These are phyloP conservation scores for Crepidotus variabilis DNA, from an alignment of 768 basidiomycete genomes.

Conservation along the genomic window DNA sequence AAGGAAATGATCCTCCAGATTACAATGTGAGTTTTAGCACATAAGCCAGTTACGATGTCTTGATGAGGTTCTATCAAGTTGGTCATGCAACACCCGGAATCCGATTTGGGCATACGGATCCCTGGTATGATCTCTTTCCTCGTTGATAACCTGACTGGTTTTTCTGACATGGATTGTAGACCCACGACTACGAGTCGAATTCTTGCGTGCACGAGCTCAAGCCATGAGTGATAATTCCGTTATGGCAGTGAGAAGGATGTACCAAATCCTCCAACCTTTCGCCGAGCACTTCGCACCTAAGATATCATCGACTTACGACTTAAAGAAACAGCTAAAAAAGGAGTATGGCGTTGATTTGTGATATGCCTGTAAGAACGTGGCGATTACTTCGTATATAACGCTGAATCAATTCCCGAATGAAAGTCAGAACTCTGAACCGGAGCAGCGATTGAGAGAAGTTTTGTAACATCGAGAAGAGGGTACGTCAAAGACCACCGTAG, in stretches of 20 bases:
- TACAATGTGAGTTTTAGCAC: not conserved
- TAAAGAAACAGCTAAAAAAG: not conserved
- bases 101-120: not conserved
- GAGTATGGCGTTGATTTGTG: not conserved
- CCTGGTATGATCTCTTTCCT: not conserved
- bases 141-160: not conserved
- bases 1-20: not conserved
- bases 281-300: not conserved
- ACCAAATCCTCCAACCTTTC: not conserved
- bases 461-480: no score
- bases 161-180: not conserved
- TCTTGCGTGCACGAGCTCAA: not conserved
- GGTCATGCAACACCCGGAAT: not conserved
- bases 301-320: not conserved
- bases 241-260: not conserved
- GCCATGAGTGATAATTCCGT: not conserved
- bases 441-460: no score
- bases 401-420: not conserved
- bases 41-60: not conserved
- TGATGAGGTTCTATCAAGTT: not conserved
- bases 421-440: no score
- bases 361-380: not conserved
- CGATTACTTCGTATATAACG: not conserved
- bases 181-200: not conserved
- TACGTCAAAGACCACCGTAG: no score